Base-by-base conservation (phyloP, 345 rosid species). In the Conringia planisiliqua region DNA sequence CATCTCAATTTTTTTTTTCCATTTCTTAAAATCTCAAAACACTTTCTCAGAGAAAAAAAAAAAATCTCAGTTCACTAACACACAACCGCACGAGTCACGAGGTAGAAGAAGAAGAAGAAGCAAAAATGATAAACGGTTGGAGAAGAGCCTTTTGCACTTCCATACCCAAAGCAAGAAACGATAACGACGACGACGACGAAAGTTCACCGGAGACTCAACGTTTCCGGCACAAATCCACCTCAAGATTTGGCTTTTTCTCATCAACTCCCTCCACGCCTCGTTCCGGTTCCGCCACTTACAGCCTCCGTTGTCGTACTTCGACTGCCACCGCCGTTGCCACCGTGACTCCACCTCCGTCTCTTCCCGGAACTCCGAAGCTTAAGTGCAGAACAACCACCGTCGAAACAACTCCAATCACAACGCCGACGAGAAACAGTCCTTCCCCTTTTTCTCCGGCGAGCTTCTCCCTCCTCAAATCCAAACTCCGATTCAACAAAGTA, bases 121-220 rank as follows among this genome's bases (percentile, higher is more conserved):
- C 1, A 6, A 35, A n/a, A 40, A 90, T 92, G 98, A 88, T 92
- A 55, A 83, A 75, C 48, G 93, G 90, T 2, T 92, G 98, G 98
- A 89, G 95, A 82, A 82, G 93, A 79, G 98, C 96, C 26, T 89
- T 92, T 56, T 92, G 98, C 71, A 92, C 98, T 17, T 87, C 92
- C 30, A 74, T 88, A 62, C 87, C 93, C 14, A 92, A 84, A 81
- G 86, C 86, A 10, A 83, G 69, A 51, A 18, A 14, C 12, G 17
- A 22, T 10, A 83, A 83, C 12, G 16, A 22, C 35, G 83, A 85
- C 17, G 38, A 46, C 17, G 38, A 46, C 38, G 62, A 46, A 26
- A 62, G 54, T 22, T 76, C 68, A 38, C 48, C 74, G 66, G 55
- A 17, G 52, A 77, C 38, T 83, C 86, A 69, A n/a, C 58, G 57